Percentiles rank a stretch among this genome's conserved stretches.
Conservation (phyloP, 345 rosid species). For the Eucalyptus albens region DNA sequence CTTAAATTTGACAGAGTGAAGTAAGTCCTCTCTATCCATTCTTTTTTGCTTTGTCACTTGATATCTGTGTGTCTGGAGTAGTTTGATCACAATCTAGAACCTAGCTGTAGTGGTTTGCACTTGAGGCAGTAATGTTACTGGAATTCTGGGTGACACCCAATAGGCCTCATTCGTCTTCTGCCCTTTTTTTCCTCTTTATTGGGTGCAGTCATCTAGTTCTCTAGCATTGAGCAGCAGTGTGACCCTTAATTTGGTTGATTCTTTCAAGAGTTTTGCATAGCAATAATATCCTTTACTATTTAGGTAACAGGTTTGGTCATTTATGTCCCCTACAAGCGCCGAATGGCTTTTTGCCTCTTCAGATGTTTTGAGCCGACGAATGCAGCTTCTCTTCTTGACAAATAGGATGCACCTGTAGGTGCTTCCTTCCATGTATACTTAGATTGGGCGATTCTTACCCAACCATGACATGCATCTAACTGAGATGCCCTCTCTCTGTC, state of each 20-base stretch:
- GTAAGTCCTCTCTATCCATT: slow-evolving; percentile 24
- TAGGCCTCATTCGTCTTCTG: background rate
- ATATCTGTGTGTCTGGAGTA: background rate
- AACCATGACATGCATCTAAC: background rate
- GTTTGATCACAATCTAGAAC: background rate
- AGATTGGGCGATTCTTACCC: background rate
- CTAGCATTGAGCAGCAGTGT: background rate
- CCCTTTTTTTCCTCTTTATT: background rate
- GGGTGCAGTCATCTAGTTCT: background rate
- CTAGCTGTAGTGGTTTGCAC: background rate
- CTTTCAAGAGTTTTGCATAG: background rate
- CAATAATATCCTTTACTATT: background rate
- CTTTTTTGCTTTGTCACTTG: background rate
- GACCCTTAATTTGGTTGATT: background rate
- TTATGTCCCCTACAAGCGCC: background rate
- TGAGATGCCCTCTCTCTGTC: background rate
- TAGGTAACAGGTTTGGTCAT: background rate
- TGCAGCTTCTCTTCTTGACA: background rate
- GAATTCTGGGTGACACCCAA: background rate
- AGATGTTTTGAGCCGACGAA: background rate
- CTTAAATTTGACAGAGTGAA: slow-evolving; percentile 80
- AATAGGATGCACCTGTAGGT: background rate
- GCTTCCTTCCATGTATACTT: background rate
- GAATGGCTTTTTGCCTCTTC: background rate
- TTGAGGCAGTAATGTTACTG: background rate